Evolutionary conservation across 2,329 filamentous ascomycete genomes (phyloP), one percentile per base, ranked within the genome.

Genomic region (Penicillium brasilianum): DNA sequence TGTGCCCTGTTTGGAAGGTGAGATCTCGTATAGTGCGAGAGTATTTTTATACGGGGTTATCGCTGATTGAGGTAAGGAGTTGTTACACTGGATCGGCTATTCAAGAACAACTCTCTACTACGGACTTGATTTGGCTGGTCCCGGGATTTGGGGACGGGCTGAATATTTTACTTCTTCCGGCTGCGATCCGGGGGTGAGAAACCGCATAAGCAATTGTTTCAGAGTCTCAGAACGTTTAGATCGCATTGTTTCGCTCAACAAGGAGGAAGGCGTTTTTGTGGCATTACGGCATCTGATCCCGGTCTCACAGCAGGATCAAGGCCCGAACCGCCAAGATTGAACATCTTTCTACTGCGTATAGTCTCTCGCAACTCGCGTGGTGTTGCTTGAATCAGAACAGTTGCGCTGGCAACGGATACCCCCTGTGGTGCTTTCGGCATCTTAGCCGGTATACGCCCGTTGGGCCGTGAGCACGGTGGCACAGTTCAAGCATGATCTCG

Each of bases 341-440:
- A 22, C 4, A 20, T 8, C 37, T 41, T 39, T 16, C 18, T 30
- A 30, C 22, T 10, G 6, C 9, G 11, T 6, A 28, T 28, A 28
- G 25, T 28, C 25, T 6, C 25, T 28, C 25, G n/a, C n/a, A n/a
- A n/a, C 14, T 54, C 55, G 55, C 46, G 41, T 58, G 48, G 46
- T 16, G 43, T 28, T 22, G 25, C 37, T 36, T 18, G 51, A 28
- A 44, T 16, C 39, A 43, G 41, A 20, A 52, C 32, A 13, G 61
- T 66, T 62, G 61, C 57, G 43, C 32, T 51, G 57, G 61, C 41
- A 64, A 62, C 46, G 57, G 50, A 30, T 18, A 43, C 3, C 3
- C 9, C 14, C 16, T 9, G 11, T 20, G 53, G 51, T 46, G 52
- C 39, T 11, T 55, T 58, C 58, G 49, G 48, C 48, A 59, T 54